Percentiles rank a stretch among this genome's conserved stretches.
These are phyloP conservation scores for Linnemannia elongata DNA, from an alignment of 192 early-diverging fungal genomes.

Conservation along the genomic window DNA sequence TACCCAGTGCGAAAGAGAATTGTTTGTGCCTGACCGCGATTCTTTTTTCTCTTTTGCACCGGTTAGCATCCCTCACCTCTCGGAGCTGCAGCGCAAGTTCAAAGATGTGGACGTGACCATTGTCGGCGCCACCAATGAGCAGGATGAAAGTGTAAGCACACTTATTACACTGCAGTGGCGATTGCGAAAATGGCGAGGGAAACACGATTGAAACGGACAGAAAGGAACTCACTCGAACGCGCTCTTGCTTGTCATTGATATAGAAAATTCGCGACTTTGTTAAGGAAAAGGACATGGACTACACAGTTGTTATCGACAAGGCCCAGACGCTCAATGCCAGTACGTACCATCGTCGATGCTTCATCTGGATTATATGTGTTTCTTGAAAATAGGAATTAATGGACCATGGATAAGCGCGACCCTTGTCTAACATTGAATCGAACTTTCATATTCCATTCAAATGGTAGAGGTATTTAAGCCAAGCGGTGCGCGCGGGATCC, in stretches of 20 bases:
- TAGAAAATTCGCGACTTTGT: conserved; percentile 66
- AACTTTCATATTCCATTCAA: not conserved
- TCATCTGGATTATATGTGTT: not conserved
- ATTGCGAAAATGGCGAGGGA: not conserved
- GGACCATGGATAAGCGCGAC: not conserved
- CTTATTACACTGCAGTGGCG: not conserved
- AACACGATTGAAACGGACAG: not conserved
- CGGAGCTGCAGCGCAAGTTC: conserved; percentile 65
- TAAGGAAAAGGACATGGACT: conserved; percentile 63
- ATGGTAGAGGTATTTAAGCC: conserved; percentile 58
- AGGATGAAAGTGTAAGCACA: conserved; percentile 55
- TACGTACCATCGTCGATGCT: not conserved
- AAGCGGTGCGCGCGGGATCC: conserved; percentile 65
- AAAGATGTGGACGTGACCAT: conserved; percentile 60
- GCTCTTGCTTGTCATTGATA: not conserved
- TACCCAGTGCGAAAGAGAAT: not conserved
- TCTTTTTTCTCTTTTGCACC: not conserved
- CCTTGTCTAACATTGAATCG: not conserved
- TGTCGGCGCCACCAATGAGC: conserved; percentile 66
- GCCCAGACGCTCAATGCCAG: conserved; percentile 41
- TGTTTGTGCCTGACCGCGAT: not conserved
- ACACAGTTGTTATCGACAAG: conserved; percentile 67
- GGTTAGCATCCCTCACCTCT: conserved; percentile 61
- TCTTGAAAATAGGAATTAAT: not conserved
- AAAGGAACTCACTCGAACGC: not conserved